Base-by-base conservation (phyloP, 2,329 filamentous ascomycete genomes). In the Pseudocercospora crystallina region DNA sequence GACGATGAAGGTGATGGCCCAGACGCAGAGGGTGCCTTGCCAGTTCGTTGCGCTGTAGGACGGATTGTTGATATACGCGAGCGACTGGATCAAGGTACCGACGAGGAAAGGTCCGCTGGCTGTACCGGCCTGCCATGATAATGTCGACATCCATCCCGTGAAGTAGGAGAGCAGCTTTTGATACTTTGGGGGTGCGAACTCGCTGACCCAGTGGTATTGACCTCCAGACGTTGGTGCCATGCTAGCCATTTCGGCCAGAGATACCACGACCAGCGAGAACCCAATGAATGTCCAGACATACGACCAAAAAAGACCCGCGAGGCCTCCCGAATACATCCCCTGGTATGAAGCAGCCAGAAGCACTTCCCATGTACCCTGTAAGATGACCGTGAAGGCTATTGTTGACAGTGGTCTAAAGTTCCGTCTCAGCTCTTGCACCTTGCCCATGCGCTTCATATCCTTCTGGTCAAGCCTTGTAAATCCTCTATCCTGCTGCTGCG, bases 341-440 rank as follows among this genome's bases (percentile, higher is more conserved):
- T 49, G 50, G 11, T 42, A 48, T 11, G 50, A 54, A 11, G 53
- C 47, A 2, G 69, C 65, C 3, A 77, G 60, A 5, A 73, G 65
- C 12, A 72, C 70, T 58, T 81, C 78, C 79, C 78, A 81, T 0
- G 78, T 79, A 34, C 73, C 74, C 60, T 78, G 72, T 32, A 76
- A 68, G 10, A 76, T 73, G 52, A 74, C 75, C 29, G 71, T 72
- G 47, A 79, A 78, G 1, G 74, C 74, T 8, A 79, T 62, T 10
- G 75, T 77, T 1, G 75, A 75, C 26, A 77, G 54, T 49, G 73
- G 72, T 12, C 71, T 67, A 51, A 79, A 80, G 56, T 77, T 76
- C 47, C 77, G 66, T 71, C 71, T 71, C 58, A 78, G 67, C 39
- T 77, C 71, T 48, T 76, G 74, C 32, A 69, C 64, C 61, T 77